Percentiles rank a stretch among this genome's conserved stretches.
Conservation (phyloP, 352 stramenopile species). For the Phytophthora sp. region DNA sequence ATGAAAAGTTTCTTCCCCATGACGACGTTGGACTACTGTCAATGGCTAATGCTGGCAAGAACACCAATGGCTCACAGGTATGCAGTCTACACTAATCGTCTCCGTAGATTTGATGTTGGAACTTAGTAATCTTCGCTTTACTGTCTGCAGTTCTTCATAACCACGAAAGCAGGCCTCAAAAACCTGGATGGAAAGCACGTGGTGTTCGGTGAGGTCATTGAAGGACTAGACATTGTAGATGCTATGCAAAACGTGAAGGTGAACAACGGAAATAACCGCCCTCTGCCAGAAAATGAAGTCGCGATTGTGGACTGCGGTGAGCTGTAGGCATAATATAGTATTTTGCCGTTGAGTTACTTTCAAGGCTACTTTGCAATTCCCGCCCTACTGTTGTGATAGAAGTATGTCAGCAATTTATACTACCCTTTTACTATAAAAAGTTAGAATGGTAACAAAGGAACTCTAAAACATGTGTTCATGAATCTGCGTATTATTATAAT, state of each 20-base stretch:
- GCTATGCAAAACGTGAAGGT: conserved; percentile 72
- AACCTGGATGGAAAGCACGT: conserved; percentile 95
- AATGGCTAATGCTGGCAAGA: conserved; percentile 83
- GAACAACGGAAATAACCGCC: conserved; percentile 50
- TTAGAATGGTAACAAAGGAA: no score
- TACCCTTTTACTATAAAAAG: no score
- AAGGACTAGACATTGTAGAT: conserved; percentile 77
- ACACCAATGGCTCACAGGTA: conserved; percentile 80
- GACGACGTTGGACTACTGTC: conserved; percentile 80
- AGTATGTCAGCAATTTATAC: no score
- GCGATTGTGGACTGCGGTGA: conserved; percentile 72
- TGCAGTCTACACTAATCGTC: not conserved
- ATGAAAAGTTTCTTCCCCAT: conserved; percentile 79
- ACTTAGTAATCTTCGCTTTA: no score
- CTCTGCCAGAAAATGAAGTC: conserved; percentile 63
- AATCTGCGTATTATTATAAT: no score
- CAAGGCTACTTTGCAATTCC: no score
- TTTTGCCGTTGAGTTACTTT: no score
- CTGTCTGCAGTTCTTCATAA: conserved; percentile 80
- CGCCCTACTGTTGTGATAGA: no score
- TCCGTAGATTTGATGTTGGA: no score
- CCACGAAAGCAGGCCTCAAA: conserved; percentile 61
- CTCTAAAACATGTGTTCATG: no score
- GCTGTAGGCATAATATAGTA: conserved; percentile 29
- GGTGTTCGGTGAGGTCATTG: conserved; percentile 95